phyloP scores from a whole-genome alignment of 73 alveolate species.

The Paramecium sonneborni region DNA sequence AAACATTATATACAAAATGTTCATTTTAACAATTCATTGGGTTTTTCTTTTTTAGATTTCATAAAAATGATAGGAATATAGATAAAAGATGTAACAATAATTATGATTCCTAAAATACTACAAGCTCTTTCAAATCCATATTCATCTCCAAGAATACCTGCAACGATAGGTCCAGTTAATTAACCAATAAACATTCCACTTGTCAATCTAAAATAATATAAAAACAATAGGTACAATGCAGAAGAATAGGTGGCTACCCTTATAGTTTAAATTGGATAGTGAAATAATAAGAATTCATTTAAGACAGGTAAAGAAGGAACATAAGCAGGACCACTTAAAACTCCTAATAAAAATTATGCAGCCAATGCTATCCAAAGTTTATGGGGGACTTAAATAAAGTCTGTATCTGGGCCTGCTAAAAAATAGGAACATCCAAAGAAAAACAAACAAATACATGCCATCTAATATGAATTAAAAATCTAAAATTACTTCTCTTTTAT shows the following conservation, averaged over 20 bases:
- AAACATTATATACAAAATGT: background rate
- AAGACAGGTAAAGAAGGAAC: conserved; percentile 40
- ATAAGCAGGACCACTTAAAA: conserved; percentile 37
- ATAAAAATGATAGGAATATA: conserved; percentile 35
- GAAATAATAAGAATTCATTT: conserved; percentile 5
- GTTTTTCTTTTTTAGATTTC: background rate
- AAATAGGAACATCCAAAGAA: conserved; percentile 3
- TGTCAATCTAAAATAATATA: background rate
- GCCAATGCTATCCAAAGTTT: background rate
- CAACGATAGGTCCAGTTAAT: conserved; percentile 4
- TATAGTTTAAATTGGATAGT: background rate
- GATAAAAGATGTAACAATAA: background rate
- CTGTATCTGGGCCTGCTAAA: conserved; percentile 10
- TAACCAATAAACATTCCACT: conserved; percentile 37
- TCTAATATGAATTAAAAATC: background rate
- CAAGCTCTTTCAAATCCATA: conserved; percentile 49
- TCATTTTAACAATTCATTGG: background rate
- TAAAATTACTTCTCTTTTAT: conserved; percentile 8
- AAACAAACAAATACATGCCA: conserved; percentile 3
- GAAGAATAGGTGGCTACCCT: conserved; percentile 18
- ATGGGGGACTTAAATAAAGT: background rate
- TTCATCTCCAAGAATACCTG: background rate
- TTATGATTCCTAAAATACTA: background rate
- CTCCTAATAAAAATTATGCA: background rate
- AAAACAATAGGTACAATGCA: background rate